phyloP scores from a whole-genome alignment of 2,329 filamentous ascomycete species.

The Coleophoma eucalyptorum region DNA sequence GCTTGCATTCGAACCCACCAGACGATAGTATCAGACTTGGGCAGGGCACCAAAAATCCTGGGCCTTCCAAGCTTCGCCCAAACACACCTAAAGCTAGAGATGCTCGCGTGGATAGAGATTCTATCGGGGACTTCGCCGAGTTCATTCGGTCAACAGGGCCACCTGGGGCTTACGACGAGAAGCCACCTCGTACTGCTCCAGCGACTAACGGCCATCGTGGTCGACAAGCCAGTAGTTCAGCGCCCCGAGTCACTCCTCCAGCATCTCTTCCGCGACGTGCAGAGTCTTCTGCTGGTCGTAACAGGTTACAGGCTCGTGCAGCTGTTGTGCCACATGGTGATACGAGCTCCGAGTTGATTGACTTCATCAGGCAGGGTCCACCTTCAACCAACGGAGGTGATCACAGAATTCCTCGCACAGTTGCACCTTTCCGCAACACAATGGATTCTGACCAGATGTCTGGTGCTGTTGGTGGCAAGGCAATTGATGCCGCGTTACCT shows the following conservation, averaged over 20 bases:
- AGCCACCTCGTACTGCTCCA: conserved; percentile 23
- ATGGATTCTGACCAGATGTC: conserved; percentile 80
- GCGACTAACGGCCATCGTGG: conserved; percentile 22
- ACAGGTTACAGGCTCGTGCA: conserved; percentile 67
- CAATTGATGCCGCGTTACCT: conserved; percentile 53
- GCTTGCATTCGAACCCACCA: conserved; percentile 15
- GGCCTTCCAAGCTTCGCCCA: conserved; percentile 15
- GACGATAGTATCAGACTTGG: conserved; percentile 8
- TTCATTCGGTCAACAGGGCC: conserved; percentile 73
- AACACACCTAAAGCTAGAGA: conserved; percentile 56
- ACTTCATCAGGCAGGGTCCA: conserved; percentile 89
- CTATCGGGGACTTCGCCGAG: conserved; percentile 78
- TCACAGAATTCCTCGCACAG: conserved; percentile 74
- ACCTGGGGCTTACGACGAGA: conserved; percentile 31
- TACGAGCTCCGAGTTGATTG: conserved; percentile 83
- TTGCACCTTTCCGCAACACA: conserved; percentile 80
- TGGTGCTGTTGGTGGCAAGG: conserved; percentile 48
- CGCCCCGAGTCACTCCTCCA: conserved; percentile 8
- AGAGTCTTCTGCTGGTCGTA: conserved; percentile 36
- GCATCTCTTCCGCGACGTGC: conserved; percentile 18
- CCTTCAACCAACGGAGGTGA: conserved; percentile 51
- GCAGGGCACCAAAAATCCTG: conserved; percentile 10
- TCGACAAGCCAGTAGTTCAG: conserved; percentile 17
- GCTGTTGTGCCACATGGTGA: conserved; percentile 58
- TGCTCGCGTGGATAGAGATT: conserved; percentile 66